Evolutionary conservation across 306 rosid genomes (phyloP).

Genomic region (Rosa lucieae): DNA sequence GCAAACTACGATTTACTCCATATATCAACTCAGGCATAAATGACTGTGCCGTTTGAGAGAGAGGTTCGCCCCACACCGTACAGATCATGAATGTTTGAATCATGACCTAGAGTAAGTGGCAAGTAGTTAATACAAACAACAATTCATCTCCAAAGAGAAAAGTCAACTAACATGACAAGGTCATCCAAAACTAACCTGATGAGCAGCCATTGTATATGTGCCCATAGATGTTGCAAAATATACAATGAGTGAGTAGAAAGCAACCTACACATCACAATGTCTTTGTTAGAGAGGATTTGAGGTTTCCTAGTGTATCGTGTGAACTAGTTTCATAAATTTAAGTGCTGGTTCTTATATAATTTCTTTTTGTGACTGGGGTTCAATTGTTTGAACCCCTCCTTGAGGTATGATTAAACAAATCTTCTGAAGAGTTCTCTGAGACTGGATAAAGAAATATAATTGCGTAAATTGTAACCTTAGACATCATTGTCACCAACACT

Average conservation of each 20-base stretch:
- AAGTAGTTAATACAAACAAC: conserved; percentile 18
- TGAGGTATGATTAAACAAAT: neutral
- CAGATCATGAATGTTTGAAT: conserved; percentile 69
- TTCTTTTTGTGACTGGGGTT: neutral
- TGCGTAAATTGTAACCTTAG: conserved; percentile 58
- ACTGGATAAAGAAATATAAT: conserved; percentile 14
- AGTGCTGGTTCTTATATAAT: neutral
- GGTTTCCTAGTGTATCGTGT: neutral
- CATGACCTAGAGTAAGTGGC: conserved; percentile 65
- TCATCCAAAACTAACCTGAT: conserved; percentile 58
- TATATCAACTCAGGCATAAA: conserved; percentile 83
- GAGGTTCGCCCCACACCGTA: conserved; percentile 97
- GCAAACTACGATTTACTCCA: conserved; percentile 64
- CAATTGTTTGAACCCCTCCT: neutral
- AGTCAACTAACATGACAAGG: conserved; percentile 21
- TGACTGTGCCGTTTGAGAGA: conserved; percentile 91
- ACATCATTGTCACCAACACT: conserved; percentile 68
- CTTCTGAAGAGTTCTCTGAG: neutral
- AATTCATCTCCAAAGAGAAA: conserved; percentile 21
- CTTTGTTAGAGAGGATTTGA: neutral
- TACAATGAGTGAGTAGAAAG: conserved; percentile 69
- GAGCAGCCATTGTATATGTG: conserved; percentile 83
- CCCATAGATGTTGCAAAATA: conserved; percentile 88
- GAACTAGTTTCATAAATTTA: neutral
- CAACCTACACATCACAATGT: conserved; percentile 51